Percentiles rank a stretch among this genome's conserved stretches.
phyloP scores from a whole-genome alignment of 1,139 yeast genomes.

The Diutina siamensis region DNA sequence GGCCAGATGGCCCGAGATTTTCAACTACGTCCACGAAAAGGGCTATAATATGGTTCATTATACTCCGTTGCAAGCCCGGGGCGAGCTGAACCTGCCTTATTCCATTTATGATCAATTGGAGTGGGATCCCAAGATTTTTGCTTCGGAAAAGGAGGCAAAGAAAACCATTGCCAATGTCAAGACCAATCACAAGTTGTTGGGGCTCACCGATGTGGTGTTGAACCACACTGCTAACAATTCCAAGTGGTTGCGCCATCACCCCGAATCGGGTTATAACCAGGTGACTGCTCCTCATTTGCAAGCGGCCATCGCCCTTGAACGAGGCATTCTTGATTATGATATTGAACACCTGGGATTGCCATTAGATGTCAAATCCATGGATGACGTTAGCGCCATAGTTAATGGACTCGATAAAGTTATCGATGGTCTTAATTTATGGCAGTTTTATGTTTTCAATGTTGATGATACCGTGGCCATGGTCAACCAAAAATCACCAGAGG shows the following conservation, averaged over 20 bases:
- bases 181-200: constrained; percentile 44
- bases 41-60: constrained; percentile 95
- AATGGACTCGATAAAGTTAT: constrained; percentile 63
- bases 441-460: constrained; percentile 66
- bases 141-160: constrained; percentile 23
- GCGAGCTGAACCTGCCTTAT: constrained; percentile 85
- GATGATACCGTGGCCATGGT: constrained; percentile 15
- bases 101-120: constrained; percentile 76
- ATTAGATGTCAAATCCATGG: constrained; percentile 31
- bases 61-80: constrained; percentile 85
- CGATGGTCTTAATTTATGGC: constrained; percentile 67
- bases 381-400: constrained; percentile 49
- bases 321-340: constrained; percentile 46
- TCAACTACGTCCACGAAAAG: constrained; percentile 50
- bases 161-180: constrained; percentile 28
- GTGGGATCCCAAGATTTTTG: constrained; percentile 61
- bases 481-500: constrained; percentile 7
- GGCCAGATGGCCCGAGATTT: constrained; percentile 55
- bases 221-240: constrained; percentile 94
- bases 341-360: constrained; percentile 52
- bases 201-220: constrained; percentile 86
- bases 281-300: constrained; percentile 82
- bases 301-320: constrained; percentile 79
- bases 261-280: constrained; percentile 81
- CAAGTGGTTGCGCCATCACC: constrained; percentile 70